Conservation (phyloP, 2,329 filamentous ascomycete species). For the Colletotrichum musae region DNA sequence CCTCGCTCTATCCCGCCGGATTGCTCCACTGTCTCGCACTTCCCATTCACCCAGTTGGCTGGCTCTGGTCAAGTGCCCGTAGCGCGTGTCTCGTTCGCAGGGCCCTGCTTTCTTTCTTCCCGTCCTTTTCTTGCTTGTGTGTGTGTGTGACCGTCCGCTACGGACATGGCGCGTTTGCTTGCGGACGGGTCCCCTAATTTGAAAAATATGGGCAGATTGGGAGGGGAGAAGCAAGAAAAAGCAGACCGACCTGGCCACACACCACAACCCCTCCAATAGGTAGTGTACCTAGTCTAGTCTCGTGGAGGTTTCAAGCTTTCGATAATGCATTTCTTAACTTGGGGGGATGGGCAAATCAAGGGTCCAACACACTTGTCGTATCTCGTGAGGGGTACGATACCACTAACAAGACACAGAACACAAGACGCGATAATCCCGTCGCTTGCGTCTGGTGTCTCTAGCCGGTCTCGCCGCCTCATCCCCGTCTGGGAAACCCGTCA, state of each 20-base stretch:
- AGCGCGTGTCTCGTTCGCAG: slow-evolving; percentile 15
- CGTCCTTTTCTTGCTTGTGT: slow-evolving; percentile 17
- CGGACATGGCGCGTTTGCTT: background rate
- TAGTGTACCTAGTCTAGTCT: background rate
- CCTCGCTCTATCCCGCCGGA: background rate
- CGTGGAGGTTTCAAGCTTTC: slow-evolving; percentile 35
- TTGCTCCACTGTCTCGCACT: slow-evolving; percentile 19
- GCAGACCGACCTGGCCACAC: background rate
- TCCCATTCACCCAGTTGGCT: slow-evolving; percentile 1
- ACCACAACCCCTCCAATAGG: slow-evolving; percentile 5
- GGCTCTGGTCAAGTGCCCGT: slow-evolving; percentile 31
- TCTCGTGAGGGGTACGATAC: slow-evolving; percentile 20
- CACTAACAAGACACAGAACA: background rate
- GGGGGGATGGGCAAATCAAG: slow-evolving; percentile 25
- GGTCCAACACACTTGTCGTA: slow-evolving; percentile 29
- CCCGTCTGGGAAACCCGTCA: slow-evolving; percentile 24
- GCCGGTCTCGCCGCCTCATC: slow-evolving; percentile 9
- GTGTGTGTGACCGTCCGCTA: background rate
- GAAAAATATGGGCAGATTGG: background rate
- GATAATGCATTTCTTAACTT: slow-evolving; percentile 23
- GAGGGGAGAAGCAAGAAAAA: slow-evolving; percentile 6
- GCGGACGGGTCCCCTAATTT: background rate
- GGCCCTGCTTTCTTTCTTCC: slow-evolving; percentile 5
- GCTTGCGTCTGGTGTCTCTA: slow-evolving; percentile 34
- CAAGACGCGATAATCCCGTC: slow-evolving; percentile 29